Evolutionary conservation across 169 alveolate species (phyloP), one percentile per base, ranked within the genome.

Genomic region (Plasmodium vinckei): DNA sequence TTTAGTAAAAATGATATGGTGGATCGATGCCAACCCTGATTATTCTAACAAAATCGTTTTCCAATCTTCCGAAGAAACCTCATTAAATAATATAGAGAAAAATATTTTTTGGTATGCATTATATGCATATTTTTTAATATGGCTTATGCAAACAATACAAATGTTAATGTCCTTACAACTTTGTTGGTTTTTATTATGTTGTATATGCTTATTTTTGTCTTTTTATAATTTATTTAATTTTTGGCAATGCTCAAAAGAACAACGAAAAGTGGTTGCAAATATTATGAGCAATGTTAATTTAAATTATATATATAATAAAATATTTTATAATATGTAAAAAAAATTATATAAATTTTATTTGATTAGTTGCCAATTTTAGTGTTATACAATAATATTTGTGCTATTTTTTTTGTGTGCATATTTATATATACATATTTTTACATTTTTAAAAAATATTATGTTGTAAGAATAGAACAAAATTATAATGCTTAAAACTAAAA

Each of bases 1-100:
- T 65, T 53, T 86, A 33, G 91, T 86, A 51, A 86, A 71, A 73
- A 86, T 86, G 91, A 86, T 69, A 46, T 86, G 91, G 91, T 86
- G 91, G 91, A 86, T 70, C 33, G 91, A 86, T 27, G 17, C 73
- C n/a, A 59, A 49, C 15, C 77, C 54, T 4, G 91, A 86, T 39
- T 86, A 86, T 39, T 86, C 91, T n/a, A 86, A 56, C 75, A 86
- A 71, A n/a, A 61, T 86, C 9, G 61, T 86, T 86, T 86, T 69
- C 46, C 51, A 65, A 1, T 44, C 91, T 19, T 70, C 70, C 4
- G 87, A 86, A 47, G 91, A 86, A n/a, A 71, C 19, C 67, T 23
- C 47, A 33, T 5, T 60, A 63, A 86, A 69, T 59, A 63, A 42
- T 17, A 19, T 64, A 27, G 87, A 86, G 9, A 70, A 86, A 64